Base-by-base conservation (phyloP, 1,284 basidiomycete species). In the Puccinia brachypodii region DNA sequence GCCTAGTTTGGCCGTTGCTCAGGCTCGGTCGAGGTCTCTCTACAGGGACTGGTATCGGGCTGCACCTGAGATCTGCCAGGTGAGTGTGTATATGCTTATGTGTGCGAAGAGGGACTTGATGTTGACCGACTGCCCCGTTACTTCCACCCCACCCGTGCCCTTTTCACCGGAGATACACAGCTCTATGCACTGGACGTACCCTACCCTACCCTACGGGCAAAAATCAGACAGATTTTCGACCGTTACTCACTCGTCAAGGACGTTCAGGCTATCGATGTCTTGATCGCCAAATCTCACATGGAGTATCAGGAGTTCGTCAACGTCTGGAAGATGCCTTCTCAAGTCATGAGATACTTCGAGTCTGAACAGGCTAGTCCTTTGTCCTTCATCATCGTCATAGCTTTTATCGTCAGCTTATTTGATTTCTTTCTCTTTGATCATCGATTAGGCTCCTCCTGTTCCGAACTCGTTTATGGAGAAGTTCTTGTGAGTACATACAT, bases 21-120 rank as follows among this genome's bases (percentile, higher is more conserved):
- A 92, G 62, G 87, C 88, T 66, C 90, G 93, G 53, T 91, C 91
- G 42, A 88, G 95, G 53, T 89, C 92, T 76, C 90, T 98, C 28
- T 99, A 98, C 89, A 89, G 96, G 82, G 91, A 92, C 86, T 98
- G 95, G 94, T 93, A 96, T 87, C 92, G 96, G 84, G 90, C 92
- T 74, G 95, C 28, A 31, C 79, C 79, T 13, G 79, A 81, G 47
- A 81, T 81, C 19, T 81, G 79, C 73, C 56, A 81, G 79, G 79
- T 74, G n/a, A 4, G 79, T 72, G 38, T 38, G 14, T 3, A n/a
- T 4, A 7, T 40, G 31, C 68, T 19, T 36, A 3, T 25, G n/a
- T 16, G 28, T 38, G 19, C n/a, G n/a, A n/a, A n/a, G n/a, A n/a
- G n/a, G n/a, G n/a, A 50, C 47, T 22, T 50, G 33, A 22, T 38